Evolutionary conservation across 164 flowering plant species (phyloP), one percentile per base, ranked within the genome.

Genomic region (Vitis rotundifolia): DNA sequence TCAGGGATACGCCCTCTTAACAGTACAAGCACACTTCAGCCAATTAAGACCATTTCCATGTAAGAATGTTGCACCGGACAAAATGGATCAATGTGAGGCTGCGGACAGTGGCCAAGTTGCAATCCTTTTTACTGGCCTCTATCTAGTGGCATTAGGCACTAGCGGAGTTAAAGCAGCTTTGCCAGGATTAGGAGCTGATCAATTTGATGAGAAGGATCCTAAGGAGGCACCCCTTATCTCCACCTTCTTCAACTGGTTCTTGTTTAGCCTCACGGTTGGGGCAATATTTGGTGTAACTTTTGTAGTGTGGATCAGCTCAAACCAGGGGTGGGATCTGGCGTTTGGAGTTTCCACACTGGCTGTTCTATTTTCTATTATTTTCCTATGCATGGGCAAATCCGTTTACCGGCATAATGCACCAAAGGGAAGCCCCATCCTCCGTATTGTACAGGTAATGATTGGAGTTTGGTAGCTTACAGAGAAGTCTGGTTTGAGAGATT

Each of bases 111-210:
- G 69, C 61, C 93, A 91, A 69, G 64, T 13, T 1, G 89, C 85
- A 19, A 51, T 85, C 29, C 76, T 89, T 10, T 86, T 64, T 57
- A 52, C 79, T 0, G 87, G 90, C 2, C 82, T 91, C 0, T 87
- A 87, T 75, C 78, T 87, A 2, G 69, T 89, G 7, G 93, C 93
- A 49, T 57, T 89, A 1, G 96, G 91, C 2, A 81, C 85, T 0
- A 71, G 96, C 10, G 96, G 91, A 1, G 71, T 91, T 13, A 87
- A 86, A 61, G 91, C 91, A 0, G 90, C 81, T 12, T 49, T 89
- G 58, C 96, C 96, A 5, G 61, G 93, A 2, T 72, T 91, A 5
- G 96, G 96, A 15, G 96, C 96, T 0, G 96, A 91, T 68, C 96
- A 91, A 59, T 91, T 87, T 22, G 88, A 91, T 51, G 81, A 79